Conservation (phyloP, 371 early-diverging fungal species). For the Mortierella sp. region DNA sequence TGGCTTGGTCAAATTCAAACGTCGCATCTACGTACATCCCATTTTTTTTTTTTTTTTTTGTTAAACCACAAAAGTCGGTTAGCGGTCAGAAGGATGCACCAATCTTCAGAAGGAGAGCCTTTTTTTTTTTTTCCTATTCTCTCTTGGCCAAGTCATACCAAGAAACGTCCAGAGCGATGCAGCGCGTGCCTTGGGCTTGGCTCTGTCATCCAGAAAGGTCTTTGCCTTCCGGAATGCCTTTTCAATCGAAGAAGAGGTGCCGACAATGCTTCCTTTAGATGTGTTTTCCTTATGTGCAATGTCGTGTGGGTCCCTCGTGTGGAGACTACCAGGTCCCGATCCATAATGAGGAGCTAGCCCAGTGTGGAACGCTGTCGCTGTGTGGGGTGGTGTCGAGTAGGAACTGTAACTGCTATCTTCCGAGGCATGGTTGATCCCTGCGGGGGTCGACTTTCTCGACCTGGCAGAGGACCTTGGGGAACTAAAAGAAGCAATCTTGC, state of each 20-base stretch:
- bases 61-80: too few species aligned
- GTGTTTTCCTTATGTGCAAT: slow-evolving; percentile 15
- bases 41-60: too few species aligned
- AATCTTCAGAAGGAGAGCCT: too few species aligned
- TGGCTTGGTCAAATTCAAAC: slow-evolving; percentile 78
- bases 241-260: slow-evolving; percentile 53
- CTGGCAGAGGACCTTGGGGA: slow-evolving; percentile 34
- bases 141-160: too few species aligned
- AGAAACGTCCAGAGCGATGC: slow-evolving; percentile 75
- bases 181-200: slow-evolving; percentile 78
- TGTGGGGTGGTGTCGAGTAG: slow-evolving; percentile 30
- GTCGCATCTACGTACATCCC: slow-evolving; percentile 67
- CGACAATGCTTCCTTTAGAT: slow-evolving; percentile 22
- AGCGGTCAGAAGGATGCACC: too few species aligned
- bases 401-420: slow-evolving; percentile 30
- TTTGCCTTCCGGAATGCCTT: slow-evolving; percentile 77
- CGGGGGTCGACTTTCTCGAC: slow-evolving; percentile 30
- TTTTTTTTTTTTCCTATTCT: too few species aligned
- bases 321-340: slow-evolving; percentile 19
- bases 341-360: slow-evolving; percentile 43
- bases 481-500: slow-evolving; percentile 44
- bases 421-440: slow-evolving; percentile 20
- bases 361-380: slow-evolving; percentile 44
- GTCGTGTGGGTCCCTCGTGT: slow-evolving; percentile 25
- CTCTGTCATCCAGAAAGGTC: slow-evolving; percentile 82